Evolutionary conservation across 148 eudicot genomes (phyloP).

Genomic region (Euryodendron excelsum): DNA sequence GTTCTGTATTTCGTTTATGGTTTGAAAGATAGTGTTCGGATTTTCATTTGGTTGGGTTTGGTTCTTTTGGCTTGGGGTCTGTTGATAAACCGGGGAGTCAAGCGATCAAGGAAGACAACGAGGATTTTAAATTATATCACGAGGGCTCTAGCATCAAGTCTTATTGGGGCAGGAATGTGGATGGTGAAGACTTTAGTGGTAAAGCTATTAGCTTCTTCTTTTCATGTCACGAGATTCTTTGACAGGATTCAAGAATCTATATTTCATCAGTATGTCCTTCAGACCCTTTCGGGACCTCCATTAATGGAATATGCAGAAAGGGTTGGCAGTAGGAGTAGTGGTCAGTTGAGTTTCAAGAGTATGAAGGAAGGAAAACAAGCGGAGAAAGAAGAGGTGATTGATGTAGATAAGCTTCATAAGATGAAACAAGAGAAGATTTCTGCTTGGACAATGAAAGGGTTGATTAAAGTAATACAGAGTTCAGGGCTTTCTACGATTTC

Average conservation of each 20-base stretch:
- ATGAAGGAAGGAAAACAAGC: slow-evolving; percentile 34
- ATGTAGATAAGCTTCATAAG: slow-evolving; percentile 72
- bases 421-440: slow-evolving; percentile 73
- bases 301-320: slow-evolving; percentile 28
- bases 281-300: slow-evolving; percentile 69
- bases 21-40: slow-evolving; percentile 57
- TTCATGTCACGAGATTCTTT: slow-evolving; percentile 76
- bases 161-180: slow-evolving; percentile 81
- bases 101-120: slow-evolving; percentile 39
- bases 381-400: slow-evolving; percentile 58
- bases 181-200: slow-evolving; percentile 61
- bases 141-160: slow-evolving; percentile 57
- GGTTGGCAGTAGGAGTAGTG: slow-evolving; percentile 27
- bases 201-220: slow-evolving; percentile 62
- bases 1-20: slow-evolving; percentile 76
- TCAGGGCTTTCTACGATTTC: slow-evolving; percentile 67
- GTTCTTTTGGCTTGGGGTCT: slow-evolving; percentile 79
- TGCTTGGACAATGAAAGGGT: slow-evolving; percentile 86
- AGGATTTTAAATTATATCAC: slow-evolving; percentile 53
- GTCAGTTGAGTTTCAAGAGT: slow-evolving; percentile 49
- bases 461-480: slow-evolving; percentile 57
- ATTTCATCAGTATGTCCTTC: slow-evolving; percentile 81
- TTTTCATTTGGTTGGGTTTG: slow-evolving; percentile 66
- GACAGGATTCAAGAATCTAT: slow-evolving; percentile 84
- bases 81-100: slow-evolving; percentile 53